A percentile compares a stretch with the other conserved stretches of the same genome.
These are phyloP conservation scores for Clausena lansium DNA, from an alignment of 345 rosid species.

Conservation along the genomic window DNA sequence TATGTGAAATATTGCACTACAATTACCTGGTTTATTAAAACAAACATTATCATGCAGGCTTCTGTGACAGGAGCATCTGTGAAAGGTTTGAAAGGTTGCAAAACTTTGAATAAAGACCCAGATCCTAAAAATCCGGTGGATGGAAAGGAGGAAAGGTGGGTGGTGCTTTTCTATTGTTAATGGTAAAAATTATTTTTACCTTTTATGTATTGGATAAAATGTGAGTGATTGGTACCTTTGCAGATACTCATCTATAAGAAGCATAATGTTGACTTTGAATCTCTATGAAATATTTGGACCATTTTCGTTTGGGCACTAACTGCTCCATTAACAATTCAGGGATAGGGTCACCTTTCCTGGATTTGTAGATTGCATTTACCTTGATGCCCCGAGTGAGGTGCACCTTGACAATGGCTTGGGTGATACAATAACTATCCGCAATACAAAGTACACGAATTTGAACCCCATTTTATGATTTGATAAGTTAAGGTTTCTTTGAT, in stretches of 20 bases:
- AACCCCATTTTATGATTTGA: slow-evolving; percentile 17
- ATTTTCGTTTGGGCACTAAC: slow-evolving; percentile 23
- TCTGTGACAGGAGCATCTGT: slow-evolving; percentile 71
- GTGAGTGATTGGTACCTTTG: not conserved
- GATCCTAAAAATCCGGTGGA: slow-evolving; percentile 82
- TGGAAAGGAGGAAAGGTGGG: slow-evolving; percentile 84
- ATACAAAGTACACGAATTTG: slow-evolving; percentile 53
- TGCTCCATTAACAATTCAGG: slow-evolving; percentile 42
- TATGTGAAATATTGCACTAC: not conserved
- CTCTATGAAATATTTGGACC: slow-evolving; percentile 2
- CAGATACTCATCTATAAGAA: not conserved
- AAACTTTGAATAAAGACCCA: slow-evolving; percentile 83
- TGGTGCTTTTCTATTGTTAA: not conserved
- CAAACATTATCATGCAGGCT: slow-evolving; percentile 52
- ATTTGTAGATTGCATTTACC: slow-evolving; percentile 86
- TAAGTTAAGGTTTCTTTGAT: not conserved
- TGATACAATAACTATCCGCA: slow-evolving; percentile 53
- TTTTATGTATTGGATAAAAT: not conserved
- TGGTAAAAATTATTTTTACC: not conserved
- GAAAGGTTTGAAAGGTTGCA: slow-evolving; percentile 83
- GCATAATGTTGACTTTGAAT: not conserved
- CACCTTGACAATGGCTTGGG: slow-evolving; percentile 88
- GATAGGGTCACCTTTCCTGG: slow-evolving; percentile 80
- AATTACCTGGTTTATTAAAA: slow-evolving; percentile 9
- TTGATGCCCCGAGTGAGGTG: slow-evolving; percentile 60